Percentiles rank a stretch among this genome's conserved stretches.
phyloP scores from a whole-genome alignment of 2,329 filamentous ascomycete species.

The Alternaria conjuncta region DNA sequence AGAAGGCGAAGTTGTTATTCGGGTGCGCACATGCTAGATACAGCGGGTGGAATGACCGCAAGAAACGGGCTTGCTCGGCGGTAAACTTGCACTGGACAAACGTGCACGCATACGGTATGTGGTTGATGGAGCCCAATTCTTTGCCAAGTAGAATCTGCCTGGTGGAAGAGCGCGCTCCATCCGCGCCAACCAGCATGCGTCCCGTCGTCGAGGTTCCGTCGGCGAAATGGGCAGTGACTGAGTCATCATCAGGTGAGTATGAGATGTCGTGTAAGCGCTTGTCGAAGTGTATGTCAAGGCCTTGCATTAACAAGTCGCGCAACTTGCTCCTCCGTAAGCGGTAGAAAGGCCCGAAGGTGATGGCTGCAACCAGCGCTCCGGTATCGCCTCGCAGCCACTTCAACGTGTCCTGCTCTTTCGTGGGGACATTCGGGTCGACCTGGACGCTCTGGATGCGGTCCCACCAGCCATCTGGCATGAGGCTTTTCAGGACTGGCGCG shows the following conservation, averaged over 20 bases:
- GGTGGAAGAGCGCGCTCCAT: conserved; percentile 44
- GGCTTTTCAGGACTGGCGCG: conserved; percentile 57
- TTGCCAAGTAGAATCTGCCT: conserved; percentile 39
- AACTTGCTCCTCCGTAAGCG: conserved; percentile 46
- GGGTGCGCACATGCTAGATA: conserved; percentile 54
- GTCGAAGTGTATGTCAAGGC: conserved; percentile 44
- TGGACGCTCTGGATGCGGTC: conserved; percentile 57
- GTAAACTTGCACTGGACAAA: conserved; percentile 54
- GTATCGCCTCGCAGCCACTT: conserved; percentile 45
- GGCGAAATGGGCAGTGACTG: conserved; percentile 45
- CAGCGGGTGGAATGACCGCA: conserved; percentile 55
- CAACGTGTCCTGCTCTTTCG: conserved; percentile 43
- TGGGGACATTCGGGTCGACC: conserved; percentile 59
- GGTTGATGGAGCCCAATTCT: conserved; percentile 39
- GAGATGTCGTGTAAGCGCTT: conserved; percentile 48
- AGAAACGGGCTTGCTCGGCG: conserved; percentile 51
- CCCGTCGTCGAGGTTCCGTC: conserved; percentile 42
- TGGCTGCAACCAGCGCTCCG: conserved; percentile 42
- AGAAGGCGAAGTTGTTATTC: conserved; percentile 53
- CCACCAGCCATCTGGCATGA: conserved; percentile 60
- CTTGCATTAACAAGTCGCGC: conserved; percentile 36
- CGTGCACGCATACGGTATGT: conserved; percentile 54
- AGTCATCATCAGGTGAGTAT: conserved; percentile 37
- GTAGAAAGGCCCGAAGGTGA: conserved; percentile 45
- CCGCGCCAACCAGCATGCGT: conserved; percentile 46